Percentiles rank a stretch among this genome's conserved stretches.
Evolutionary conservation across 345 rosid species (phyloP).

Genomic region (Microthlaspi erraticum): DNA sequence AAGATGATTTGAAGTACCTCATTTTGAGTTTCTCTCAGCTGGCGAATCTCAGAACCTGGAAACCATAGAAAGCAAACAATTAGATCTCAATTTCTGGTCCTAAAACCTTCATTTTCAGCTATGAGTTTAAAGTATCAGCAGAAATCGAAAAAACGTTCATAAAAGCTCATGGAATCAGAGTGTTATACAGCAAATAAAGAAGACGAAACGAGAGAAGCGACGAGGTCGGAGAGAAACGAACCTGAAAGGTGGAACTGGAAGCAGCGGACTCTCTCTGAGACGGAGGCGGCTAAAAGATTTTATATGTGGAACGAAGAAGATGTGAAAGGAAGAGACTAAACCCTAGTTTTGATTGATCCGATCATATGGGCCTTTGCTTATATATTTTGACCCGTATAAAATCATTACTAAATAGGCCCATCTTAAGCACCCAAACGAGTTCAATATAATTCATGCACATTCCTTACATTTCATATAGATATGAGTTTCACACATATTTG

Average conservation of each 20-base stretch:
- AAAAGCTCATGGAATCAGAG: not conserved
- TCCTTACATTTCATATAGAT: not conserved
- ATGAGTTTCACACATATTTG: not conserved
- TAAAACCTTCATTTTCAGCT: not conserved
- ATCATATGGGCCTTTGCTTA: not conserved
- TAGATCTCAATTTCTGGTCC: not conserved
- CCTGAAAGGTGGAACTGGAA: slow-evolving; percentile 42
- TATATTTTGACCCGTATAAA: not conserved
- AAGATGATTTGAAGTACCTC: slow-evolving; percentile 28
- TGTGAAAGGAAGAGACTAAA: slow-evolving; percentile 20
- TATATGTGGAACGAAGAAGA: slow-evolving; percentile 15
- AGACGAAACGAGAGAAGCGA: not conserved
- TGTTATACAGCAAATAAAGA: not conserved
- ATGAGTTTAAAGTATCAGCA: not conserved
- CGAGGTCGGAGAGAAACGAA: slow-evolving; percentile 16
- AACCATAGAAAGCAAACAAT: not conserved
- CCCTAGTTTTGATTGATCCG: slow-evolving; percentile 23
- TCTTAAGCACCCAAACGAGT: not conserved
- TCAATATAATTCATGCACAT: not conserved
- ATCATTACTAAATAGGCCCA: not conserved
- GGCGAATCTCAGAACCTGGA: slow-evolving; percentile 24
- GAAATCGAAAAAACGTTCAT: not conserved
- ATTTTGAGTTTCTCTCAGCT: slow-evolving; percentile 28
- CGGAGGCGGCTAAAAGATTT: slow-evolving; percentile 33
- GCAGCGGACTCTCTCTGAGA: slow-evolving; percentile 28